A percentile compares a stretch with the other conserved stretches of the same genome.
phyloP scores from a whole-genome alignment of 345 rosid genomes.

The Camelina laxa region DNA sequence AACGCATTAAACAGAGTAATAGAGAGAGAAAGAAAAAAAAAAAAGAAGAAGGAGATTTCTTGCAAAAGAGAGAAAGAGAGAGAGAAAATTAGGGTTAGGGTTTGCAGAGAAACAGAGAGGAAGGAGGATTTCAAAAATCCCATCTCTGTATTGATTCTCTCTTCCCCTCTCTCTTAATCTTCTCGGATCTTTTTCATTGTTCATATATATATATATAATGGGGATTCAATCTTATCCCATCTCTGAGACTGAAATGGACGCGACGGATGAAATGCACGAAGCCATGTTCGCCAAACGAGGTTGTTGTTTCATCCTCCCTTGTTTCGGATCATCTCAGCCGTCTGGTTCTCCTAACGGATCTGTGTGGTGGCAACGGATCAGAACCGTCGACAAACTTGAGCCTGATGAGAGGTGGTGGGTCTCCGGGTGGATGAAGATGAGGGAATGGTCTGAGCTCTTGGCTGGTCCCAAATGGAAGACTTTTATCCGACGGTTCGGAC shows the following conservation, averaged over 20 bases:
- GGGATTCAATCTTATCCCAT: conserved; percentile 17
- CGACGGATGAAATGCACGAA: conserved; percentile 47
- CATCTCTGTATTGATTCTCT: conserved; percentile 32
- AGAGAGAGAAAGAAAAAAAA: neutral
- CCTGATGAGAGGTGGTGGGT: conserved; percentile 50
- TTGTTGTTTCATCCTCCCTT: conserved; percentile 53
- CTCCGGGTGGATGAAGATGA: conserved; percentile 52
- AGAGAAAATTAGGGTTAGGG: conserved; percentile 42
- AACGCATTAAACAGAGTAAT: conserved; percentile 8
- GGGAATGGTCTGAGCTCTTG: conserved; percentile 58
- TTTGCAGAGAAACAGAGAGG: conserved; percentile 37
- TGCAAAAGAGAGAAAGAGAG: conserved; percentile 9
- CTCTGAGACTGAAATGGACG: conserved; percentile 39
- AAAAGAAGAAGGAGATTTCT: neutral
- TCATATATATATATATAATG: conserved; percentile 34
- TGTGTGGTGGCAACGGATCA: conserved; percentile 54
- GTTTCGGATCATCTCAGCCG: conserved; percentile 41
- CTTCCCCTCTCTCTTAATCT: conserved; percentile 27
- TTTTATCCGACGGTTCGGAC: conserved; percentile 50
- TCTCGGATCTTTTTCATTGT: neutral
- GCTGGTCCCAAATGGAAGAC: conserved; percentile 66
- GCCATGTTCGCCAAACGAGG: conserved; percentile 42
- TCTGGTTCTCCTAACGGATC: conserved; percentile 15
- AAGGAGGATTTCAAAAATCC: conserved; percentile 24
- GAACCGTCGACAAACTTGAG: conserved; percentile 38